Evolutionary conservation across 1,139 yeast species (phyloP).

Genomic region (Debaryomyces sp.): DNA sequence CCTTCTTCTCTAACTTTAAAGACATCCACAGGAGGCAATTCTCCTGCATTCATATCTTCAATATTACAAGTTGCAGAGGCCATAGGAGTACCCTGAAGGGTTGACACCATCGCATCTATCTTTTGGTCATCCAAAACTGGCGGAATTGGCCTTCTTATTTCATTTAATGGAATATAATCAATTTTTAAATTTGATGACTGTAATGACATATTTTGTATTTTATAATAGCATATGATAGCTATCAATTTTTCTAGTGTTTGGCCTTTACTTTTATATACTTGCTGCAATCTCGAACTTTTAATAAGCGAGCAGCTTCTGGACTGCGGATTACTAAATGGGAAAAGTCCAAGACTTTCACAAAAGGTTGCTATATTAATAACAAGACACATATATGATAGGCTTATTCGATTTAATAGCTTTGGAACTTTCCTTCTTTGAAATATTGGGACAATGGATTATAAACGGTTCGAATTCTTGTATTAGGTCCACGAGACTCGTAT

Average conservation of each 20-base stretch:
- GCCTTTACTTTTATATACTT: not conserved
- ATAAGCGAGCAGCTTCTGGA: slow-evolving; percentile 8
- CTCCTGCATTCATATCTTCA: slow-evolving; percentile 60
- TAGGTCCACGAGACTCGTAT: no score
- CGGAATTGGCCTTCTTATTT: slow-evolving; percentile 77
- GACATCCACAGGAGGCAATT: slow-evolving; percentile 78
- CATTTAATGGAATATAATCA: slow-evolving; percentile 61
- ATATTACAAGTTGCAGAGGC: slow-evolving; percentile 64
- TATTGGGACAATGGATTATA: no score
- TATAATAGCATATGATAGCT: not conserved
- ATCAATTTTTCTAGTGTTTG: not conserved
- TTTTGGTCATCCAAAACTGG: slow-evolving; percentile 76
- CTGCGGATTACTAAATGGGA: slow-evolving; percentile 3
- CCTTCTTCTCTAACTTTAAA: slow-evolving; percentile 66
- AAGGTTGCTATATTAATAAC: not conserved
- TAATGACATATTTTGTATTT: slow-evolving; percentile 32
- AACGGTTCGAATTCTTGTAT: no score
- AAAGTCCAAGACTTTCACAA: not conserved
- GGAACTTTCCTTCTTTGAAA: no score
- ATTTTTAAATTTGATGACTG: slow-evolving; percentile 45
- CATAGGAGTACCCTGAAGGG: slow-evolving; percentile 64
- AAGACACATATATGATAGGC: not conserved
- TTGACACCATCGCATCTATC: slow-evolving; percentile 78
- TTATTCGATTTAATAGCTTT: no score
- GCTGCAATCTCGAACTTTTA: slow-evolving; percentile 3